Evolutionary conservation across 1,284 basidiomycete species (phyloP), one percentile per base, ranked within the genome.

Genomic region (Naganishia sp.): DNA sequence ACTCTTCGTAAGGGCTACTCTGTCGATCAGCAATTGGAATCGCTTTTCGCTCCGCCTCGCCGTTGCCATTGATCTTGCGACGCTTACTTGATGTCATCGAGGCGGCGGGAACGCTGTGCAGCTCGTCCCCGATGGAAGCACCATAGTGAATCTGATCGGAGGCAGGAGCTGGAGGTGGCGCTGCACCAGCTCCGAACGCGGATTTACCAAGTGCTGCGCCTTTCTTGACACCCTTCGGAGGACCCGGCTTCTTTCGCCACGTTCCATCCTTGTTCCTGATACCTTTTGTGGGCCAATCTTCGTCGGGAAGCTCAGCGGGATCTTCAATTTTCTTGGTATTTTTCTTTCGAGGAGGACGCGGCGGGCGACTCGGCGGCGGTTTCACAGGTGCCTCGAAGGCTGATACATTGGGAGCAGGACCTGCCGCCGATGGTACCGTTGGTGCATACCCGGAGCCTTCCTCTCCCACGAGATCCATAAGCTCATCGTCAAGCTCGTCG

Each of bases 151-250:
- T 70, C 33, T 66, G 67, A 28, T 68, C 64, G 2, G 69, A 53
- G 5, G 63, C 66, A 13, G 36, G 36, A 15, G 44, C 6, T n/a
- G 69, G 70, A 9, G 71, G 70, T 0, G 60, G 25, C 3, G 69
- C 68, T 3, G 68, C 69, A 25, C 65, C 61, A 18, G 64, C 39
- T 28, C 48, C 42, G n/a, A 61, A 61, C 57, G 45, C 50, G 15
- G 59, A 36, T 31, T 67, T 64, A 56, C 64, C 46, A 6, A 64
- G 48, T 25, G 67, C 67, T 6, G 68, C 46, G 28, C 72, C 64
- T 49, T 71, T 70, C 70, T 77, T 78, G 74, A 76, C 77, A 7
- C 79, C 79, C 64, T 80, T 80, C 3, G 77, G 74, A 0, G 78
- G 79, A 18, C 79, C 78, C 25, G 79, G 78, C 67, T 80, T 80